Conservation (phyloP, 2,329 filamentous ascomycete species). For the Hymenoscyphus fraxineus region DNA sequence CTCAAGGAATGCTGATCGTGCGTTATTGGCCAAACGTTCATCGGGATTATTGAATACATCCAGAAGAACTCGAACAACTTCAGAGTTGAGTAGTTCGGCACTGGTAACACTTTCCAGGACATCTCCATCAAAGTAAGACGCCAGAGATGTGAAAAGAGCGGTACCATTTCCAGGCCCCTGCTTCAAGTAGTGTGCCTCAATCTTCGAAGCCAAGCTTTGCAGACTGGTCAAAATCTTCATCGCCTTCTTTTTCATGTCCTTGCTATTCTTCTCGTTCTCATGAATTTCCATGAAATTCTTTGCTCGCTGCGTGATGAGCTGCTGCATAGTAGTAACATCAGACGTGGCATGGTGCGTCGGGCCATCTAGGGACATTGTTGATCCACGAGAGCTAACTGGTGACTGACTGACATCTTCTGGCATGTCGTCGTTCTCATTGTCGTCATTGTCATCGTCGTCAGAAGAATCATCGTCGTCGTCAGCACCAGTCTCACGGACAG, state of each 20-base stretch:
- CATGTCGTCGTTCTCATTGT: constrained; percentile 49
- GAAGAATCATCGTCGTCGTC: constrained; percentile 35
- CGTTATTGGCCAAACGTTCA: constrained; percentile 57
- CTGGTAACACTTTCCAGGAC: constrained; percentile 92
- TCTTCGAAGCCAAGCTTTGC: constrained; percentile 65
- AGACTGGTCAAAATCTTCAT: constrained; percentile 70
- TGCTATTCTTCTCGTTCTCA: constrained; percentile 69
- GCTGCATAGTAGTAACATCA: constrained; percentile 57
- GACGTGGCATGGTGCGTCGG: constrained; percentile 47
- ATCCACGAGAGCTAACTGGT: constrained; percentile 52
- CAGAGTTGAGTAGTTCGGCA: constrained; percentile 86
- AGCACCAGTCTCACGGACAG: constrained; percentile 32
- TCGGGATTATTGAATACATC: constrained; percentile 74
- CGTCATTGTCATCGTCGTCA: constrained; percentile 48
- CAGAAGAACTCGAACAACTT: constrained; percentile 79
- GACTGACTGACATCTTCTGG: constrained; percentile 42
- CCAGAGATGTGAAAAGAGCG: constrained; percentile 69
- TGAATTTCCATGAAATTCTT: constrained; percentile 81
- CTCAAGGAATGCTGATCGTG: constrained; percentile 80
- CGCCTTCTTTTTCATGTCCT: constrained; percentile 74
- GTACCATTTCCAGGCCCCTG: constrained; percentile 54
- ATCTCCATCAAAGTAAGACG: constrained; percentile 82
- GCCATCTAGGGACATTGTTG: constrained; percentile 60
- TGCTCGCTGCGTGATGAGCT: constrained; percentile 71
- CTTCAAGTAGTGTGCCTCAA: constrained; percentile 66